Conservation (phyloP, 176 grass and related monocot genomes). For the Carex littledalei region DNA sequence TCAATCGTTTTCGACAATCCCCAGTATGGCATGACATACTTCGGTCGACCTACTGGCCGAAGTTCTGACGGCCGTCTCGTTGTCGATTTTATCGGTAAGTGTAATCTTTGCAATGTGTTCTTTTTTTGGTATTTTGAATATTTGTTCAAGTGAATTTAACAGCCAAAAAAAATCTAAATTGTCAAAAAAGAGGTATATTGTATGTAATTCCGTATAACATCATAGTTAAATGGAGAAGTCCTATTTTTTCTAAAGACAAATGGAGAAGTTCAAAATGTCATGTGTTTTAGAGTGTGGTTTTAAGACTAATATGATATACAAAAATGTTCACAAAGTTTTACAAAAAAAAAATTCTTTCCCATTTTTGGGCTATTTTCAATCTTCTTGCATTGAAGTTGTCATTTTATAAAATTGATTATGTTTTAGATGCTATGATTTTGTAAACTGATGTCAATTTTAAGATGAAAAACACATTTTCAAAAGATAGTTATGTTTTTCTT, state of each 20-base stretch:
- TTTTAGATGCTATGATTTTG: neutral
- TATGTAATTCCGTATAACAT: neutral
- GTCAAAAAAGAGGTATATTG: neutral
- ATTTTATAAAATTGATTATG: neutral
- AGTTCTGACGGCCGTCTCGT: slow-evolving; percentile 80
- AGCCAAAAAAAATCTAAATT: neutral
- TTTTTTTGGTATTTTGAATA: neutral
- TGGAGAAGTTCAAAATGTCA: neutral
- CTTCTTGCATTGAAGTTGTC: neutral
- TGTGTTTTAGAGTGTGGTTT: neutral
- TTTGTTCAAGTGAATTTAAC: neutral
- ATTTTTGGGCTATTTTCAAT: neutral
- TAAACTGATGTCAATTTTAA: neutral
- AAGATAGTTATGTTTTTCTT: neutral
- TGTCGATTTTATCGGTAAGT: slow-evolving; percentile 66
- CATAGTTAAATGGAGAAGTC: neutral
- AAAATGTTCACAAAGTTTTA: no score
- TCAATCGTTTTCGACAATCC: slow-evolving; percentile 29
- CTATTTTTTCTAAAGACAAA: neutral
- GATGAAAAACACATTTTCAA: neutral
- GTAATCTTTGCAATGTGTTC: neutral
- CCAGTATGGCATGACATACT: slow-evolving; percentile 41
- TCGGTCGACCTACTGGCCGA: slow-evolving; percentile 60
- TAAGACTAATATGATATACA: no score
- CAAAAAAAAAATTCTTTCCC: no score